Evolutionary conservation across 2,329 filamentous ascomycete species (phyloP).

Genomic region (Colletotrichum sansevieriae): DNA sequence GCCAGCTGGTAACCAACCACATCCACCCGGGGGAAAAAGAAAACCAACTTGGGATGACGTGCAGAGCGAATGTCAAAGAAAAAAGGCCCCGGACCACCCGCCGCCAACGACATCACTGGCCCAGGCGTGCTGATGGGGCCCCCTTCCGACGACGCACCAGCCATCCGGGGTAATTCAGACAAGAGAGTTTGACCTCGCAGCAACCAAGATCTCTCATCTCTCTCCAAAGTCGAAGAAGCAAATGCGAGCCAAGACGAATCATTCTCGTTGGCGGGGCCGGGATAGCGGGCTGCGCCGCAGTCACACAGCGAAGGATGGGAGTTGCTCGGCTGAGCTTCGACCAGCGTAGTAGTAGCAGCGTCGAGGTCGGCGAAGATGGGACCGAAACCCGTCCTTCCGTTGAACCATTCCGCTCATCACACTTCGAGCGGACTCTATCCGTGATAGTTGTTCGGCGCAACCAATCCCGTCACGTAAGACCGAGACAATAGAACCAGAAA

Average conservation of each 20-base stretch:
- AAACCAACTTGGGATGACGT: slow-evolving; percentile 25
- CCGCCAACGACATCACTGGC: neutral
- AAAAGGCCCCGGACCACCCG: neutral
- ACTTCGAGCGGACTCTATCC: neutral
- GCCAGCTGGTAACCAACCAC: slow-evolving; percentile 14
- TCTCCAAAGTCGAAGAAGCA: neutral
- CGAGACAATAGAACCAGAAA: slow-evolving; percentile 11
- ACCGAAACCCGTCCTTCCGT: neutral
- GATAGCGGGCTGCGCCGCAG: slow-evolving; percentile 12
- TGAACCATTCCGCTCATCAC: neutral
- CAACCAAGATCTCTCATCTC: neutral
- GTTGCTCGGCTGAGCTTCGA: neutral
- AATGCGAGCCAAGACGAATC: neutral
- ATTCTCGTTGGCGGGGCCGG: neutral
- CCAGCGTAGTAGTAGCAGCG: neutral
- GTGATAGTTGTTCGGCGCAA: neutral
- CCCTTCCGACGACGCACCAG: too few species aligned
- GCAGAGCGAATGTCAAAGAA: slow-evolving; percentile 14
- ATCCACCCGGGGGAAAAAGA: neutral
- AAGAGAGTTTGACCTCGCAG: neutral
- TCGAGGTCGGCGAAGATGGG: neutral
- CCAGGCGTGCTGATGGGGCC: too few species aligned
- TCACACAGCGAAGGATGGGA: slow-evolving; percentile 9
- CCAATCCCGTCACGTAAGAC: slow-evolving; percentile 12
- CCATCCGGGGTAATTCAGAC: too few species aligned